Evolutionary conservation across 805 yeast species (phyloP).

Genomic region (Blastobotrys muscicola): DNA sequence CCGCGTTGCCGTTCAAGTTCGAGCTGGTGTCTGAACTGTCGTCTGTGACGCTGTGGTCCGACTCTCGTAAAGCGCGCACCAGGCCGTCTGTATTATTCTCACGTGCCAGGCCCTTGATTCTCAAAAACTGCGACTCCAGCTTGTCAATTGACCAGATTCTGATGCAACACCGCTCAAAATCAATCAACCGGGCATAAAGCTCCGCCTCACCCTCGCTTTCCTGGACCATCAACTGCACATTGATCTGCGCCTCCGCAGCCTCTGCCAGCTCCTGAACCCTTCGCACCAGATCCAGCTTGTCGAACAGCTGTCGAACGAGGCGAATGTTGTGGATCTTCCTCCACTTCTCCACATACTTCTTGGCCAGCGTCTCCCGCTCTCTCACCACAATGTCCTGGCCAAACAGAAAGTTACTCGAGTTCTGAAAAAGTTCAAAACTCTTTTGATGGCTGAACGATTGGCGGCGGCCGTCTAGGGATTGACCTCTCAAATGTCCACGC

Average conservation of each 20-base stretch:
- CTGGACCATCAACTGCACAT: slow-evolving; percentile 7
- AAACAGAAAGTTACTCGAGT: not conserved
- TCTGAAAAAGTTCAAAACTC: too few relatives aligned
- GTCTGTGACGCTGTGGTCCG: too few relatives aligned
- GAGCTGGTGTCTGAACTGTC: too few relatives aligned
- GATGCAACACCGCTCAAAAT: slow-evolving; percentile 10
- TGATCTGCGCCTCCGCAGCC: not conserved
- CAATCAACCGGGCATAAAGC: slow-evolving; percentile 14
- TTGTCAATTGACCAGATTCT: slow-evolving; percentile 11
- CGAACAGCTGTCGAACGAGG: not conserved
- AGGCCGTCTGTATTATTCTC: slow-evolving; percentile 5
- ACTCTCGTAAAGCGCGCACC: too few relatives aligned
- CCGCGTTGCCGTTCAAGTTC: too few relatives aligned
- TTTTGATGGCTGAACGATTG: too few relatives aligned
- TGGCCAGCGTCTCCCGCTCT: slow-evolving; percentile 2
- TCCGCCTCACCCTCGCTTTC: slow-evolving; percentile 3
- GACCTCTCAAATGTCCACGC: too few relatives aligned
- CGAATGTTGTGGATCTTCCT: not conserved
- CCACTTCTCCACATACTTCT: slow-evolving; percentile 6
- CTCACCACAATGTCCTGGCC: slow-evolving; percentile 2
- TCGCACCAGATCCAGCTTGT: slow-evolving; percentile 1
- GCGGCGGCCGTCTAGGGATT: too few relatives aligned
- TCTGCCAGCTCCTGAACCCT: slow-evolving; percentile 2
- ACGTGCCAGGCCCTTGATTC: not conserved
- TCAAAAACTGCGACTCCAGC: slow-evolving; percentile 9